These are phyloP conservation scores for Takashimella tepidaria DNA, from an alignment of 1,284 basidiomycete genomes.

Conservation along the genomic window DNA sequence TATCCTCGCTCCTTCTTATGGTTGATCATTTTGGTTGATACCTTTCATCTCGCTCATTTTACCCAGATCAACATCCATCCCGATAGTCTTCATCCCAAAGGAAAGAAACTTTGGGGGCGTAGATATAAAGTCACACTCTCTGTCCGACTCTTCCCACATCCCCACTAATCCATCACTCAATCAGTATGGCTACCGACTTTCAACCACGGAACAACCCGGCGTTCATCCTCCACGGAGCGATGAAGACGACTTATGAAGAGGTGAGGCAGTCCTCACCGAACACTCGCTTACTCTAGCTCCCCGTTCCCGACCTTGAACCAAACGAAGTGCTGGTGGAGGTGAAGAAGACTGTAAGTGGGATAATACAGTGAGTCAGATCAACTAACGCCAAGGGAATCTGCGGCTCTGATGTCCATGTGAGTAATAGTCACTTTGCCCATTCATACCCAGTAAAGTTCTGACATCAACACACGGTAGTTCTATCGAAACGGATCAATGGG, in stretches of 20 bases:
- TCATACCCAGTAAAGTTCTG: too few relatives aligned
- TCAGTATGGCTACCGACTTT: slow-evolving; percentile 19
- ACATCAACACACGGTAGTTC: too few relatives aligned
- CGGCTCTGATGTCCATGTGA: slow-evolving; percentile 67
- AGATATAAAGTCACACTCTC: too few relatives aligned
- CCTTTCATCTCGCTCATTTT: too few relatives aligned
- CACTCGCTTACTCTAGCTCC: slow-evolving; percentile 50
- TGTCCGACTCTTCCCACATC: too few relatives aligned
- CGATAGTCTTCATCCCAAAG: too few relatives aligned
- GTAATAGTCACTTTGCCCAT: not conserved
- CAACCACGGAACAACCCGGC: slow-evolving; percentile 37
- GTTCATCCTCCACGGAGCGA: slow-evolving; percentile 41
- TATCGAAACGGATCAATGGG: slow-evolving; percentile 42
- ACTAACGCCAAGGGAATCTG: slow-evolving; percentile 62
- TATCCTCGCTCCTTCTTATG: too few relatives aligned
- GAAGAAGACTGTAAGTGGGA: slow-evolving; percentile 78
- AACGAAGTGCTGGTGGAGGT: slow-evolving; percentile 84
- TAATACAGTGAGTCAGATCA: not conserved
- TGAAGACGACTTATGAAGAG: slow-evolving; percentile 34
- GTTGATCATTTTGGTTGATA: too few relatives aligned
- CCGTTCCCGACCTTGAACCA: slow-evolving; percentile 68
- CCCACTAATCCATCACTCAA: not conserved
- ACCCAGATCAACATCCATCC: too few relatives aligned
- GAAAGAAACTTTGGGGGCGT: too few relatives aligned
- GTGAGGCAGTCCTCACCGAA: slow-evolving; percentile 12